A percentile compares a stretch with the other conserved stretches of the same genome.
These are phyloP conservation scores for Arctium lappa DNA, from an alignment of 129 eudicot genomes.

Conservation along the genomic window DNA sequence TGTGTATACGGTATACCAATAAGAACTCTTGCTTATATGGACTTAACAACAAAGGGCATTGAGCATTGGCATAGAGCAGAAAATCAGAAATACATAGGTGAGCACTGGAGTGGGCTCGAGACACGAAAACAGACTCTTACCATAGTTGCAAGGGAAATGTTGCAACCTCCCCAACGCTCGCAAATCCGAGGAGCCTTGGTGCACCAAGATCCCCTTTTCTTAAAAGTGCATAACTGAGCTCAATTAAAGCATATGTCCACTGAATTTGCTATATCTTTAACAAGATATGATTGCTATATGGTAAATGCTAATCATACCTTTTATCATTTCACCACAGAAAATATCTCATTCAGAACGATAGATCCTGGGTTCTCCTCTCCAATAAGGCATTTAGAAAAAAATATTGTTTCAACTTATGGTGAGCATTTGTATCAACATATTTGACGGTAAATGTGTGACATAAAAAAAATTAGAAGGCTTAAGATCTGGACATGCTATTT, in stretches of 20 bases:
- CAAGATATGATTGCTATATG: not conserved
- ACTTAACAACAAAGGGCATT: not conserved
- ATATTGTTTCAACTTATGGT: not conserved
- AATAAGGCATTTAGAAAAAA: not conserved
- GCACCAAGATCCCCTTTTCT: not conserved
- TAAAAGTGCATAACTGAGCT: not conserved
- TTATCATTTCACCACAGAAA: not conserved
- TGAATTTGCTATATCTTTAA: not conserved
- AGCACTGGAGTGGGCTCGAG: not conserved
- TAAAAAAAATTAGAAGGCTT: not conserved
- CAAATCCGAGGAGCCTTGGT: not conserved
- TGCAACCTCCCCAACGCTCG: not conserved
- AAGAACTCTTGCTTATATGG: not conserved
- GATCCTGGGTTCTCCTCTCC: not conserved
- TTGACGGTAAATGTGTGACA: not conserved
- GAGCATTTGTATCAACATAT: not conserved
- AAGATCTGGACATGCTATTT: not conserved
- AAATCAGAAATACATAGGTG: not conserved
- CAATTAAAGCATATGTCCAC: not conserved
- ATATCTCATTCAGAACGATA: not conserved
- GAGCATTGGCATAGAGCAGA: not conserved
- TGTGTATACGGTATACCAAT: not conserved
- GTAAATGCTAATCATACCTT: not conserved
- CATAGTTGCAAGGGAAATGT: not conserved
- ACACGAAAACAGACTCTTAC: not conserved